Percentiles rank a stretch among this genome's conserved stretches.
Evolutionary conservation across 2,329 filamentous ascomycete species (phyloP).

Genomic region (Sphaceloma murrayae): DNA sequence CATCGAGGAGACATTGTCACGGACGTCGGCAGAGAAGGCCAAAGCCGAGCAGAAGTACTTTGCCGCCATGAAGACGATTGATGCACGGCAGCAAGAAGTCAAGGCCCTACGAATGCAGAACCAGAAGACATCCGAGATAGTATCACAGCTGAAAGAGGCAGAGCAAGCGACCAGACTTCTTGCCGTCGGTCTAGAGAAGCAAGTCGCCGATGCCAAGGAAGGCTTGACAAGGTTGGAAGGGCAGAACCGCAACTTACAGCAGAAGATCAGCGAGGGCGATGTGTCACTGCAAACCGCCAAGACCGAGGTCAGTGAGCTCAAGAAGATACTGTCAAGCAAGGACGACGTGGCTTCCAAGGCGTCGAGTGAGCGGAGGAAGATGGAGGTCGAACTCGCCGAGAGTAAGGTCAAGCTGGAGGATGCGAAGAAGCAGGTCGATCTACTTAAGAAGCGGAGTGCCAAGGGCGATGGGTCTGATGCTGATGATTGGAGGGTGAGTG

Average conservation of each 20-base stretch:
- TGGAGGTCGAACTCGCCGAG: conserved; percentile 66
- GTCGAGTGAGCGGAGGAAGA: conserved; percentile 49
- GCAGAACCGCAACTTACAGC: conserved; percentile 68
- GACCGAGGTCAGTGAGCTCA: conserved; percentile 67
- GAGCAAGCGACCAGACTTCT: conserved; percentile 68
- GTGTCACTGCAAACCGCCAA: conserved; percentile 63
- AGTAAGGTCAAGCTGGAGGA: conserved; percentile 68
- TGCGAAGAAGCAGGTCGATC: conserved; percentile 71
- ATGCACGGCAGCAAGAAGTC: conserved; percentile 72
- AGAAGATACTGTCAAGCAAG: conserved; percentile 62
- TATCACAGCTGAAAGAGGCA: conserved; percentile 83
- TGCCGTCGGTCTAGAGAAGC: conserved; percentile 80
- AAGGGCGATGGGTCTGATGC: conserved; percentile 63
- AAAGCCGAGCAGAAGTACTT: conserved; percentile 99
- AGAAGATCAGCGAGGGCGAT: conserved; percentile 58
- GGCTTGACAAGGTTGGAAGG: conserved; percentile 59
- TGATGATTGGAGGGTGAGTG: conserved; percentile 77
- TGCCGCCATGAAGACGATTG: conserved; percentile 86
- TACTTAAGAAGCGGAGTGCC: conserved; percentile 73
- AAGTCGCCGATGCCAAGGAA: conserved; percentile 72
- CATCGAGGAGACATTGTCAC: conserved; percentile 67
- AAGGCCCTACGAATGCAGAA: conserved; percentile 72
- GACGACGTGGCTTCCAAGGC: conserved; percentile 61
- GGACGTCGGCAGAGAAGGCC: conserved; percentile 75
- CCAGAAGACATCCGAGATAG: conserved; percentile 83